Conservation (phyloP, 768 basidiomycete genomes). For the Trametes elegans region DNA sequence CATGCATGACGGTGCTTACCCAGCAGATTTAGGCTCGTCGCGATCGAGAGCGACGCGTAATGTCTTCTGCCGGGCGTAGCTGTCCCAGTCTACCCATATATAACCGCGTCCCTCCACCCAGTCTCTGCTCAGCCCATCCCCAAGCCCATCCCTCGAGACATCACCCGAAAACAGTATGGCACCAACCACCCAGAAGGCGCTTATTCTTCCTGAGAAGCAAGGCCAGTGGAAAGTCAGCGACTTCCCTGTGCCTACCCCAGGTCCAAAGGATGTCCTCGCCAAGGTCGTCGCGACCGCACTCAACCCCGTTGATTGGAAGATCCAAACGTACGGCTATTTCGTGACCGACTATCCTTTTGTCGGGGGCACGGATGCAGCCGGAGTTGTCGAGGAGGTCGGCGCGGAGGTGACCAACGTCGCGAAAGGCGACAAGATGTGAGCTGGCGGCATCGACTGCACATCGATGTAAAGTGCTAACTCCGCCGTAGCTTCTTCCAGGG, state of each 20-base stretch:
- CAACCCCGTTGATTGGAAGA: constrained; percentile 55
- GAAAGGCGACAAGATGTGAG: constrained; percentile 35
- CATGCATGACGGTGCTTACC: no score
- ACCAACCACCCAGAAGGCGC: constrained; percentile 18
- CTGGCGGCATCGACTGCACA: not conserved
- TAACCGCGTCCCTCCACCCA: not conserved
- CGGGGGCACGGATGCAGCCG: constrained; percentile 24
- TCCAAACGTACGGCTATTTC: constrained; percentile 33
- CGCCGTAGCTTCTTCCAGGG: constrained; percentile 25
- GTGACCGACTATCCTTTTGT: constrained; percentile 24
- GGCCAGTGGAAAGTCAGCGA: not conserved
- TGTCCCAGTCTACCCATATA: not conserved
- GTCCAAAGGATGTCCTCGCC: constrained; percentile 47
- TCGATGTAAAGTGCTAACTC: no score
- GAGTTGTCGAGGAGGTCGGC: constrained; percentile 31
- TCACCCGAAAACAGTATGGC: no score
- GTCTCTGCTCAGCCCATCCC: not conserved
- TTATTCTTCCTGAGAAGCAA: constrained; percentile 4
- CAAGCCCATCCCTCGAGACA: not conserved
- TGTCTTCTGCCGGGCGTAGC: no score
- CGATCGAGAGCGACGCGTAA: no score
- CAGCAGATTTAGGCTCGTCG: no score
- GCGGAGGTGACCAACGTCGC: constrained; percentile 33
- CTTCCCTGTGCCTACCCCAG: constrained; percentile 36
- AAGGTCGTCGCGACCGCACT: constrained; percentile 46